Evolutionary conservation across 2,329 filamentous ascomycete species (phyloP).

Genomic region (Grosmannia huntii): DNA sequence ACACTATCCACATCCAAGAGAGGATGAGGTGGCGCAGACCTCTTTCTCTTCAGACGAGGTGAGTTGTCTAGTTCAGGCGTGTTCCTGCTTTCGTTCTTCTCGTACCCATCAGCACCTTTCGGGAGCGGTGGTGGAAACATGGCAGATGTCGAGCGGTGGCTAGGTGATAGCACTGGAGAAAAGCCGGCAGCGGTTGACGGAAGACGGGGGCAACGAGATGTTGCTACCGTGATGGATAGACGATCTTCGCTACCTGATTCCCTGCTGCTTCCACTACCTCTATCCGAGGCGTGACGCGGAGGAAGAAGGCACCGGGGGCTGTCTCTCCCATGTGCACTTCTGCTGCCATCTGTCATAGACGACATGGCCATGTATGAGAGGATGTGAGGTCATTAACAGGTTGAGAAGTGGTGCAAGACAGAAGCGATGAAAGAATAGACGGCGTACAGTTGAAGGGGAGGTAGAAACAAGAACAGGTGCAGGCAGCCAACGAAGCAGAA

Average conservation of each 20-base stretch:
- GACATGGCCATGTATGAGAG: not conserved
- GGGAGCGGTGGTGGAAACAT: not conserved
- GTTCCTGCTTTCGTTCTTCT: not conserved
- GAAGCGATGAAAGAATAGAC: not conserved
- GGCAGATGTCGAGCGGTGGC: not conserved
- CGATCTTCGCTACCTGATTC: not conserved
- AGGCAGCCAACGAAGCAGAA: not conserved
- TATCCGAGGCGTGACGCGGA: not conserved
- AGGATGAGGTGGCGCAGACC: conserved; percentile 32
- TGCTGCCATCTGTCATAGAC: not conserved
- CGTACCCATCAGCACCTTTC: not conserved
- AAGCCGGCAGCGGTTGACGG: not conserved
- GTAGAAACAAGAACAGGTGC: not conserved
- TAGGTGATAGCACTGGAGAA: not conserved
- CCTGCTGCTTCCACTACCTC: not conserved
- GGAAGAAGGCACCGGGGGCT: not conserved
- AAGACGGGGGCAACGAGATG: not conserved
- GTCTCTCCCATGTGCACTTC: not conserved
- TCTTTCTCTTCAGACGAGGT: conserved; percentile 22
- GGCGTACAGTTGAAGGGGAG: not conserved
- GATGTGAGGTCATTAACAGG: not conserved
- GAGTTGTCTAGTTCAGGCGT: not conserved
- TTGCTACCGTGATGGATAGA: not conserved
- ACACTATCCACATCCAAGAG: conserved; percentile 22
- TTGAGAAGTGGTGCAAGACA: not conserved